Evolutionary conservation across 73 alveolate species (phyloP).

Genomic region (Paramecium pentaurelia): DNA sequence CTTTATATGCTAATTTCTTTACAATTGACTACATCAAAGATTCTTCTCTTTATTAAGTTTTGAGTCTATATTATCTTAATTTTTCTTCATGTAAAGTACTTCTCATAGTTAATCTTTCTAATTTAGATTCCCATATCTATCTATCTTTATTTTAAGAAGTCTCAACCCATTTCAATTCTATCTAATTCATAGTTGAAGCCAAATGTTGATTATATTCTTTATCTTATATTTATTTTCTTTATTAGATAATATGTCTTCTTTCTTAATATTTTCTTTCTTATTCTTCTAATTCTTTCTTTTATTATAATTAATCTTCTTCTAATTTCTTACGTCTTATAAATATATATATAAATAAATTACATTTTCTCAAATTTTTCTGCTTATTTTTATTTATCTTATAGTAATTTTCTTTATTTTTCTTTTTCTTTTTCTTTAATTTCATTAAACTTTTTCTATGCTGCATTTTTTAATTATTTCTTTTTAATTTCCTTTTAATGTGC

Average conservation of each 20-base stretch:
- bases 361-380: constrained; percentile 7
- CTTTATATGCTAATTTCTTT: neutral
- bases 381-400: neutral
- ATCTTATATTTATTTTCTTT: neutral
- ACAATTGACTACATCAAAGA: neutral
- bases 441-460: neutral
- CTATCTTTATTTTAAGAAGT: neutral
- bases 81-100: neutral
- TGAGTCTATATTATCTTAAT: neutral
- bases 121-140: neutral
- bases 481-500: neutral
- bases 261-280: constrained; percentile 4
- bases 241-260: neutral
- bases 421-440: constrained; percentile 8
- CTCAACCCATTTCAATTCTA: neutral
- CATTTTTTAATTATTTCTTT: neutral
- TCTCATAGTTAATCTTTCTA: neutral
- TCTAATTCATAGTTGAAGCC: neutral
- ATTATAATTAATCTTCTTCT: neutral
- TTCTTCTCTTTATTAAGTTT: neutral
- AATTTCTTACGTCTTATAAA: constrained; percentile 1
- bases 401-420: neutral
- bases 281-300: neutral
- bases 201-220: neutral
- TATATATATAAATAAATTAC: neutral